Conservation (phyloP, 1,284 basidiomycete species). For the Ganoderma meredithae region DNA sequence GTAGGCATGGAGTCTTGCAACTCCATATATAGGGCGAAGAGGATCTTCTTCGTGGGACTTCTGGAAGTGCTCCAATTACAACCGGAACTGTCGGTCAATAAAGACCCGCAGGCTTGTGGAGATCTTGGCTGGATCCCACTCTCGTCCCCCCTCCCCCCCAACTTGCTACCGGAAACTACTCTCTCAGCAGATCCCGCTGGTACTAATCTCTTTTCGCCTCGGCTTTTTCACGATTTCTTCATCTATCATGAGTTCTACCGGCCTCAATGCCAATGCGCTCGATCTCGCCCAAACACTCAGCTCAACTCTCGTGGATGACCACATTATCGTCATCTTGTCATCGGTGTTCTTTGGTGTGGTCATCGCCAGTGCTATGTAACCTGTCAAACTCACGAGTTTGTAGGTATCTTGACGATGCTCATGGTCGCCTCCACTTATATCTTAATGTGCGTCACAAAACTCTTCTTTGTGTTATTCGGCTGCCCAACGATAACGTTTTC, state of each 20-base stretch:
- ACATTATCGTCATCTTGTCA: not conserved
- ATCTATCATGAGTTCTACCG: not conserved
- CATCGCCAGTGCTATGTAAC: too few species aligned
- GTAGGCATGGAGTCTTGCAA: not conserved
- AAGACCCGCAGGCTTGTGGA: not conserved
- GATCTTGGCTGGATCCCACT: not conserved
- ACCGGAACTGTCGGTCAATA: not conserved
- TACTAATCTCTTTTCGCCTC: not conserved
- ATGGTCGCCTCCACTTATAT: not conserved
- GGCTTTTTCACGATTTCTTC: not conserved
- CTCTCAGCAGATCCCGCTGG: not conserved
- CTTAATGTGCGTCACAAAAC: not conserved
- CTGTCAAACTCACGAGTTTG: not conserved
- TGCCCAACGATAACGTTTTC: not conserved
- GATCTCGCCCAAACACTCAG: not conserved
- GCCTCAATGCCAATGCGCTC: not conserved
- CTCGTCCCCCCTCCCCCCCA: not conserved
- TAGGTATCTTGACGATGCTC: not conserved
- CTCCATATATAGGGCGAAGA: not conserved
- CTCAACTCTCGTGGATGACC: not conserved
- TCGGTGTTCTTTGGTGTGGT: not conserved
- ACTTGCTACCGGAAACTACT: not conserved
- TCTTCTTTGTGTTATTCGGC: not conserved
- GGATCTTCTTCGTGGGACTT: slow-evolving; percentile 1
- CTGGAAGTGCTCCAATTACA: not conserved